phyloP scores from a whole-genome alignment of 2,329 filamentous ascomycete species.

The Cercospora berteroae region DNA sequence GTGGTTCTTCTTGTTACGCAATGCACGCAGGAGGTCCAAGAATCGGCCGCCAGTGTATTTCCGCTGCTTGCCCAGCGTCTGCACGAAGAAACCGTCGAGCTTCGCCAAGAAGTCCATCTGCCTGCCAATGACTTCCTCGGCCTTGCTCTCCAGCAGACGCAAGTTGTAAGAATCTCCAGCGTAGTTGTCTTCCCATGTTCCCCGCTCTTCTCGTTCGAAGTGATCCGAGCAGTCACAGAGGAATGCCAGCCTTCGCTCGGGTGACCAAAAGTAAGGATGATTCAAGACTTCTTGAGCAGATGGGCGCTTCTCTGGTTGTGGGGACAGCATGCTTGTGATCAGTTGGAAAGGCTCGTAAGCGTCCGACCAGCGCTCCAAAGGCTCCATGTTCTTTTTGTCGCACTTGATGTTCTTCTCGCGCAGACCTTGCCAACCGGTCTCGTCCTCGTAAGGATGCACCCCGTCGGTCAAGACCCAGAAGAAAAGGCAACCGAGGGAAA shows the following conservation, averaged over 20 bases:
- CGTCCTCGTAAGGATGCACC: conserved; percentile 88
- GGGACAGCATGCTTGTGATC: conserved; percentile 74
- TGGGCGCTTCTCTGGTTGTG: conserved; percentile 65
- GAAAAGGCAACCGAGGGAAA: conserved; percentile 95
- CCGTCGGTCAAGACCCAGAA: conserved; percentile 97
- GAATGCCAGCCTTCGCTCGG: conserved; percentile 85
- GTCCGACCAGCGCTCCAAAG: conserved; percentile 62
- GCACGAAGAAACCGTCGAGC: conserved; percentile 78
- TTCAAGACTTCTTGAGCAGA: conserved; percentile 76
- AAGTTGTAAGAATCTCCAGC: conserved; percentile 58
- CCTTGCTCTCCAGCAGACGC: conserved; percentile 54
- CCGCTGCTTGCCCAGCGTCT: conserved; percentile 86
- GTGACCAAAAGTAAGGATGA: conserved; percentile 94
- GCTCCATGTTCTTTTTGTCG: conserved; percentile 65
- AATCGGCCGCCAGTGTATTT: conserved; percentile 86
- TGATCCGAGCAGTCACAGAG: conserved; percentile 96
- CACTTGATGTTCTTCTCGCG: conserved; percentile 96
- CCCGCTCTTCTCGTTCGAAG: conserved; percentile 87
- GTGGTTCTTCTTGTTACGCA: conserved; percentile 96
- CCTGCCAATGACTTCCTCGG: conserved; percentile 48
- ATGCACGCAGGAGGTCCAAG: conserved; percentile 80
- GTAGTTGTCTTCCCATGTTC: conserved; percentile 44
- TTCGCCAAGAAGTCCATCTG: conserved; percentile 71
- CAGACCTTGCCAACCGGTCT: conserved; percentile 80
- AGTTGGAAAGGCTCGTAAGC: conserved; percentile 84